Conservation (phyloP, 257 asterid genomes). For the Vinca minor region DNA sequence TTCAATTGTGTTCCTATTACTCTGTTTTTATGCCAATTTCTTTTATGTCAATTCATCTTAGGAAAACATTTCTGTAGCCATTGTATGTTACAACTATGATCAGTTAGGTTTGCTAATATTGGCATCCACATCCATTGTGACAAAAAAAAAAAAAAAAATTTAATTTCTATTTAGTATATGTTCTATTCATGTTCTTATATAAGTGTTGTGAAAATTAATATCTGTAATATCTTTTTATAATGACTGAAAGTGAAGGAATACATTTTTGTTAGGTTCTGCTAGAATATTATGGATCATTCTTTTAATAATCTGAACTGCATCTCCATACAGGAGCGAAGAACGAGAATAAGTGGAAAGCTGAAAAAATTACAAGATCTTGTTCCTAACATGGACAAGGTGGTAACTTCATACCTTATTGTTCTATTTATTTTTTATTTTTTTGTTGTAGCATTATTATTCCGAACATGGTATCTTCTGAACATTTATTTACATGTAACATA, state of each 20-base stretch:
- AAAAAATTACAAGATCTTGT: slow-evolving; percentile 89
- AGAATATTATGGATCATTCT: not conserved
- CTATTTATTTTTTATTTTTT: too few species aligned
- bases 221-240: not conserved
- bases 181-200: not conserved
- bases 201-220: not conserved
- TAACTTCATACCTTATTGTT: too few species aligned
- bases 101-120: not conserved
- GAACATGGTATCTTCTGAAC: not conserved
- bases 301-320: not conserved
- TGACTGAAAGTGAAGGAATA: not conserved
- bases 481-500: not conserved
- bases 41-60: too few species aligned
- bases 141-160: too few species aligned
- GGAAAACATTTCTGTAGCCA: too few species aligned
- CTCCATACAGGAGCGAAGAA: slow-evolving; percentile 64
- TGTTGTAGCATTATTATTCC: too few species aligned
- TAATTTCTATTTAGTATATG: too few species aligned
- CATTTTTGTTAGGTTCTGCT: not conserved
- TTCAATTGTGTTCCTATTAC: too few species aligned
- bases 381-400: slow-evolving; percentile 97
- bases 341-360: slow-evolving; percentile 79
- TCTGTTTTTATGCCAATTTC: not conserved
- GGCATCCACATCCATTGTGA: too few species aligned
- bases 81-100: too few species aligned